Conservation (phyloP, 2,329 filamentous ascomycete species). For the Cadophora luteo-olivacea region DNA sequence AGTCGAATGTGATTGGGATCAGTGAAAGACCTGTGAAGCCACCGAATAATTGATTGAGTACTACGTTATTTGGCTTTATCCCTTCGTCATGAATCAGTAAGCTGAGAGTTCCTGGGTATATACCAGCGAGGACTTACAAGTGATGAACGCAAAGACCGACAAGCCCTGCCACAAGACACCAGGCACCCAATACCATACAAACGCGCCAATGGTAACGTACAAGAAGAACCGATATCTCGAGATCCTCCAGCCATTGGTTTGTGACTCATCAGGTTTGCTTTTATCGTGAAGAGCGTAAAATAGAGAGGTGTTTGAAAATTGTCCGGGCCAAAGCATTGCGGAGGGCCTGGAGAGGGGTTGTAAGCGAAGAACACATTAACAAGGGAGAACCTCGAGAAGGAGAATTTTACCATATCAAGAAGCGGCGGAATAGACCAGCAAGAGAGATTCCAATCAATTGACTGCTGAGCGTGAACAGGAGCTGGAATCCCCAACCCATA, state of each 20-base stretch:
- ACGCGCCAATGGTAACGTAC: slow-evolving; percentile 50
- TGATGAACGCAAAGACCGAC: slow-evolving; percentile 73
- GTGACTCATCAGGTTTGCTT: slow-evolving; percentile 55
- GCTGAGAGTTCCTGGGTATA: slow-evolving; percentile 38
- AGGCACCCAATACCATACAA: slow-evolving; percentile 61
- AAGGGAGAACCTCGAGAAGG: too few species aligned
- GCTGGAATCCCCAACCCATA: slow-evolving; percentile 64
- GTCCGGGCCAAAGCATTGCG: slow-evolving; percentile 37
- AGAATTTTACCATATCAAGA: slow-evolving; percentile 52
- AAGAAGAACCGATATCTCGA: slow-evolving; percentile 48
- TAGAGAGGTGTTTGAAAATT: slow-evolving; percentile 33
- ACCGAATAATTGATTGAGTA: slow-evolving; percentile 77
- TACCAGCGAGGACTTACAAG: slow-evolving; percentile 65
- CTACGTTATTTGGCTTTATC: slow-evolving; percentile 70
- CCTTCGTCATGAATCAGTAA: slow-evolving; percentile 50
- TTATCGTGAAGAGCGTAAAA: slow-evolving; percentile 64
- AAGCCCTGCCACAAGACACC: slow-evolving; percentile 71
- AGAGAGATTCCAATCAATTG: slow-evolving; percentile 69
- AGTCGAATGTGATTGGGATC: slow-evolving; percentile 77
- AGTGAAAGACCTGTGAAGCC: slow-evolving; percentile 69
- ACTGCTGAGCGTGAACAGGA: slow-evolving; percentile 65
- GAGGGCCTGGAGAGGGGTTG: slow-evolving; percentile 26
- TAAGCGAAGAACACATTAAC: background rate
- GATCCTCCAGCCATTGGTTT: slow-evolving; percentile 62
- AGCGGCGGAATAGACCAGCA: slow-evolving; percentile 64